A percentile compares a stretch with the other conserved stretches of the same genome.
Conservation (phyloP, 768 basidiomycete species). For the Trametes meyenii region DNA sequence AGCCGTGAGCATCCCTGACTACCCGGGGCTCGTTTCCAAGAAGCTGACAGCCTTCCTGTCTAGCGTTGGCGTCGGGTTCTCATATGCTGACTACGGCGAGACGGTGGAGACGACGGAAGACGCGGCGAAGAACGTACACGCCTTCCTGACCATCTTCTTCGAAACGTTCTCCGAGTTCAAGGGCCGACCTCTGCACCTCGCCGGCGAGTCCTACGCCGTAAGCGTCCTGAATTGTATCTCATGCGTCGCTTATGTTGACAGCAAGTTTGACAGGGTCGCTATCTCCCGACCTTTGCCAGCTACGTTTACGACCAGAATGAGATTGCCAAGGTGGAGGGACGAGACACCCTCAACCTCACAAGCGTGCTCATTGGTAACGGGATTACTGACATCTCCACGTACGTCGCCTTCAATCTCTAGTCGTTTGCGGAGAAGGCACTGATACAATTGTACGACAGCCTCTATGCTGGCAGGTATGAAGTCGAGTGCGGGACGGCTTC, state of each 20-base stretch:
- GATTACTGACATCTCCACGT: conserved; percentile 57
- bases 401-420: conserved; percentile 26
- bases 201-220: conserved; percentile 77
- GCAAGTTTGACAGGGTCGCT: conserved; percentile 52
- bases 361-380: conserved; percentile 80
- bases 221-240: conserved; percentile 27
- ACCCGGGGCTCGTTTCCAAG: too few relatives aligned
- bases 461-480: conserved; percentile 49
- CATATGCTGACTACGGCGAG: conserved; percentile 70
- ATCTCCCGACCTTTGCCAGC: conserved; percentile 74
- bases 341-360: conserved; percentile 60
- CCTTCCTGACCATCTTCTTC: conserved; percentile 79
- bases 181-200: conserved; percentile 68
- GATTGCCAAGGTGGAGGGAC: conserved; percentile 51
- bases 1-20: conserved; percentile 37
- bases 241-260: not conserved
- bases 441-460: conserved; percentile 24
- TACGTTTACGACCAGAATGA: conserved; percentile 76
- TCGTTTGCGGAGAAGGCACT: too few relatives aligned
- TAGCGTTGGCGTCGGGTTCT: conserved; percentile 73
- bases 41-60: not conserved
- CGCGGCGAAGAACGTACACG: conserved; percentile 75
- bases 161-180: conserved; percentile 75
- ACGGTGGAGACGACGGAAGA: conserved; percentile 75
- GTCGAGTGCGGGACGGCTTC: conserved; percentile 54